phyloP scores from a whole-genome alignment of 306 rosid species.

The Elaeagnus macrophylla region DNA sequence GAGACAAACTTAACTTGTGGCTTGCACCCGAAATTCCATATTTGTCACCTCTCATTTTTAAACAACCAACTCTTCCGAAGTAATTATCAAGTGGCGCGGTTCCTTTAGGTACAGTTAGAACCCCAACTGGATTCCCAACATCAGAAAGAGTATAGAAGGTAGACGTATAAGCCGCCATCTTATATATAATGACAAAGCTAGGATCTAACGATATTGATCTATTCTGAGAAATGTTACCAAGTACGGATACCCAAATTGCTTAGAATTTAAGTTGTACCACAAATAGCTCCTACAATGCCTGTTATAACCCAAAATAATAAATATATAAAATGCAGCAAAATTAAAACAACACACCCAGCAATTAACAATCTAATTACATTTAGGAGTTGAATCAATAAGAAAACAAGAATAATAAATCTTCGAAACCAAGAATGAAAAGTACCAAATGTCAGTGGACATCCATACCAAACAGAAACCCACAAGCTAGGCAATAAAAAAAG shows the following conservation, averaged over 20 bases:
- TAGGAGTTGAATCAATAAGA: neutral
- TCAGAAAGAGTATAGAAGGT: constrained; percentile 45
- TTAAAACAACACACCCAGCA: constrained; percentile 4
- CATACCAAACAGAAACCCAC: constrained; percentile 4
- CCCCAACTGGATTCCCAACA: constrained; percentile 47
- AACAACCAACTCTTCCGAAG: constrained; percentile 25
- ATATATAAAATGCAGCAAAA: neutral
- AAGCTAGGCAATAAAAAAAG: neutral
- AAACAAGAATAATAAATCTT: neutral
- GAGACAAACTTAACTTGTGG: constrained; percentile 38
- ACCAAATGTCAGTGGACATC: neutral
- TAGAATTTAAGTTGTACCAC: constrained; percentile 19
- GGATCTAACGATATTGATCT: constrained; percentile 8
- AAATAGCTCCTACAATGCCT: constrained; percentile 39
- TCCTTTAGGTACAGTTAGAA: constrained; percentile 46
- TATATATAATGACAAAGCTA: constrained; percentile 12
- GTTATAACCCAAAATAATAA: constrained; percentile 12
- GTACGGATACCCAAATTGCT: constrained; percentile 15
- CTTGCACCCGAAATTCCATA: constrained; percentile 26
- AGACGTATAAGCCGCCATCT: constrained; percentile 54
- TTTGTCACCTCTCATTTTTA: constrained; percentile 36
- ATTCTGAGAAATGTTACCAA: constrained; percentile 10
- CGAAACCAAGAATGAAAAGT: neutral
- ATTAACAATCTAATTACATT: neutral
- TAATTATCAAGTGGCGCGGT: constrained; percentile 36